Evolutionary conservation across 768 basidiomycete genomes (phyloP).

Genomic region (Russula sp.): DNA sequence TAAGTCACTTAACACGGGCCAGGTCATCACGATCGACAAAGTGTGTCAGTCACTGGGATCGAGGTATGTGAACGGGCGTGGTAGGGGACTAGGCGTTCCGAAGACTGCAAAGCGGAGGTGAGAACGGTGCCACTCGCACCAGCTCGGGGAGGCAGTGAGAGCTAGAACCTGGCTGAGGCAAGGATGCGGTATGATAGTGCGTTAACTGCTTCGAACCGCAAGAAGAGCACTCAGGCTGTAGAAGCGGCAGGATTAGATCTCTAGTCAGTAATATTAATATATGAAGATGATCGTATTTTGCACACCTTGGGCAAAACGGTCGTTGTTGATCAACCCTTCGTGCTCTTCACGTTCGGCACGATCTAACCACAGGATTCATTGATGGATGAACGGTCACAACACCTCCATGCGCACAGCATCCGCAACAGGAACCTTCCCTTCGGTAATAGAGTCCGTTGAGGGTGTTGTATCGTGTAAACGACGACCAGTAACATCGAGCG

Average conservation of each 20-base stretch:
- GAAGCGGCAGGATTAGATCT: conserved; percentile 66
- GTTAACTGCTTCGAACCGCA: too few species aligned
- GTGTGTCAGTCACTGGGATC: too few species aligned
- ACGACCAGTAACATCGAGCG: conserved; percentile 70
- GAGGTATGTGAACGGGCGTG: too few species aligned
- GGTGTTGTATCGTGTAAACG: conserved; percentile 61
- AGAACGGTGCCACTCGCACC: too few species aligned
- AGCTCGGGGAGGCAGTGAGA: too few species aligned
- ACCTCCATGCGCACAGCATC: conserved; percentile 63
- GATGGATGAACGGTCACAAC: conserved; percentile 69
- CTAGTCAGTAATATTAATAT: conserved; percentile 6
- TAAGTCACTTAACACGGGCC: too few species aligned
- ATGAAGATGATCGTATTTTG: conserved; percentile 52
- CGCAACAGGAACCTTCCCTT: conserved; percentile 56
- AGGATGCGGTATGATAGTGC: too few species aligned
- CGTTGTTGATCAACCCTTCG: conserved; percentile 66
- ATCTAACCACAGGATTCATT: conserved; percentile 68
- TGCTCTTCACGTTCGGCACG: conserved; percentile 64
- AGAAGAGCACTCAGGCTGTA: conserved; percentile 68
- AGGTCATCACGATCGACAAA: too few species aligned
- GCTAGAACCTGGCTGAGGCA: too few species aligned
- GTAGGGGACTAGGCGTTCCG: too few species aligned
- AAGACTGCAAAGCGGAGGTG: too few species aligned
- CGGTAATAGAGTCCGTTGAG: conserved; percentile 42
- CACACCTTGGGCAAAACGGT: conserved; percentile 68